A percentile compares a stretch with the other conserved stretches of the same genome.
Conservation (phyloP, 2,329 filamentous ascomycete genomes). For the Hypoxylon sp. region DNA sequence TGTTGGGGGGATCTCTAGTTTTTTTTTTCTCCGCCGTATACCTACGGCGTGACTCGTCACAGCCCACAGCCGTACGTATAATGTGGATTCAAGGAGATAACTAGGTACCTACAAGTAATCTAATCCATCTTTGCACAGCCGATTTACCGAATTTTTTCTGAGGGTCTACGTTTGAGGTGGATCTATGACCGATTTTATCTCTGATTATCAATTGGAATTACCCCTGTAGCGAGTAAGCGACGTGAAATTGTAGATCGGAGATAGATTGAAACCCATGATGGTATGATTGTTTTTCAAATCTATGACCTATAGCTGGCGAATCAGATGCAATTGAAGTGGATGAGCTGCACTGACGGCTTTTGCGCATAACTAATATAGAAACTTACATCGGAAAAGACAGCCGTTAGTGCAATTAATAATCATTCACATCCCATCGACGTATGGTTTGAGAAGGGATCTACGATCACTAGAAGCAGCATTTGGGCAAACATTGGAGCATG, state of each 20-base stretch:
- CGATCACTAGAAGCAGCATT: slow-evolving; percentile 1
- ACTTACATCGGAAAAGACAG: neutral
- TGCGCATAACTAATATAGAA: slow-evolving; percentile 7
- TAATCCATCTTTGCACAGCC: slow-evolving; percentile 17
- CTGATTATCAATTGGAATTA: slow-evolving; percentile 14
- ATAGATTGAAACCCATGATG: neutral
- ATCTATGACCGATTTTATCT: slow-evolving; percentile 3
- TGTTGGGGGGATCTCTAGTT: neutral
- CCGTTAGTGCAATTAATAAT: neutral
- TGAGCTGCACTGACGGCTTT: slow-evolving; percentile 13
- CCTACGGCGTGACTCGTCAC: neutral
- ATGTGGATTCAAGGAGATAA: slow-evolving; percentile 10
- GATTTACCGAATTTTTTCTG: neutral
- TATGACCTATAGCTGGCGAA: slow-evolving; percentile 2
- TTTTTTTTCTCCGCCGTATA: neutral
- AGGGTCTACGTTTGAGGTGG: neutral
- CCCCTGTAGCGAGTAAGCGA: neutral
- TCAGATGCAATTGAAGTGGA: neutral
- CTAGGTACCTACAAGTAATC: slow-evolving; percentile 1
- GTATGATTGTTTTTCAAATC: slow-evolving; percentile 3
- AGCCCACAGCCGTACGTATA: slow-evolving; percentile 1
- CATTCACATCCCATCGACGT: slow-evolving; percentile 25
- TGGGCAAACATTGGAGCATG: slow-evolving; percentile 1
- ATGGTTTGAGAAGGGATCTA: slow-evolving; percentile 13
- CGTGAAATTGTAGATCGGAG: neutral